phyloP scores from a whole-genome alignment of 108 stramenopile species.

The Discostella stelligeroides region DNA sequence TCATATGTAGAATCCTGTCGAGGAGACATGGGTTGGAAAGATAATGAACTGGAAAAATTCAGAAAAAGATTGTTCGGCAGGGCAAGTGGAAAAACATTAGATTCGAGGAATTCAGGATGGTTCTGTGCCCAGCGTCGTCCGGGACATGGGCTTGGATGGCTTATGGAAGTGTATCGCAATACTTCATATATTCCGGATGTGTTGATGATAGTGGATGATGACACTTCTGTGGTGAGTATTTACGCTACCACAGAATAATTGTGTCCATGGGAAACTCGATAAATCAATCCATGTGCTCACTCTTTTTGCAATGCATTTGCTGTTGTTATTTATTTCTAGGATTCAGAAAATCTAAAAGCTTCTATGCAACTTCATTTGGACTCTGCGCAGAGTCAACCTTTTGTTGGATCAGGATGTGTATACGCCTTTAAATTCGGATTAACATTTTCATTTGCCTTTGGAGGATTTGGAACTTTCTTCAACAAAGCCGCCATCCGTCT shows the following conservation, averaged over 20 bases:
- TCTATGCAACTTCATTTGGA: background rate
- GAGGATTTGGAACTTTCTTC: conserved; percentile 29
- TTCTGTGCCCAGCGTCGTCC: conserved; percentile 31
- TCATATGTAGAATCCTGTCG: conserved; percentile 14
- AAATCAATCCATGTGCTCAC: no score
- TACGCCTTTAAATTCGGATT: conserved; percentile 8
- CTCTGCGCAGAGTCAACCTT: background rate
- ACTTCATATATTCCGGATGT: conserved; percentile 14
- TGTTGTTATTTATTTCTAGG: background rate
- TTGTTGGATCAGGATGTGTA: conserved; percentile 9
- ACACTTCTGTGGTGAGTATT: conserved; percentile 17
- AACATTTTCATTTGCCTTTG: conserved; percentile 19
- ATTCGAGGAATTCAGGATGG: conserved; percentile 21
- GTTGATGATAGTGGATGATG: conserved; percentile 30
- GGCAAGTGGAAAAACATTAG: background rate
- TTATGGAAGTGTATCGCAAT: conserved; percentile 9
- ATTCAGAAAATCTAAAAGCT: conserved; percentile 2
- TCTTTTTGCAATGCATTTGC: no score
- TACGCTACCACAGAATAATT: no score
- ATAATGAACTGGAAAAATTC: background rate
- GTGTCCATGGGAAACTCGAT: no score
- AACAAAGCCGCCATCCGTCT: conserved; percentile 19
- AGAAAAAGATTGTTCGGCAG: conserved; percentile 5
- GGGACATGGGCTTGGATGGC: conserved; percentile 30
- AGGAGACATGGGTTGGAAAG: conserved; percentile 3